A percentile compares a stretch with the other conserved stretches of the same genome.
These are phyloP conservation scores for Phytophthora pistaciae DNA, from an alignment of 352 stramenopile species.

Conservation along the genomic window DNA sequence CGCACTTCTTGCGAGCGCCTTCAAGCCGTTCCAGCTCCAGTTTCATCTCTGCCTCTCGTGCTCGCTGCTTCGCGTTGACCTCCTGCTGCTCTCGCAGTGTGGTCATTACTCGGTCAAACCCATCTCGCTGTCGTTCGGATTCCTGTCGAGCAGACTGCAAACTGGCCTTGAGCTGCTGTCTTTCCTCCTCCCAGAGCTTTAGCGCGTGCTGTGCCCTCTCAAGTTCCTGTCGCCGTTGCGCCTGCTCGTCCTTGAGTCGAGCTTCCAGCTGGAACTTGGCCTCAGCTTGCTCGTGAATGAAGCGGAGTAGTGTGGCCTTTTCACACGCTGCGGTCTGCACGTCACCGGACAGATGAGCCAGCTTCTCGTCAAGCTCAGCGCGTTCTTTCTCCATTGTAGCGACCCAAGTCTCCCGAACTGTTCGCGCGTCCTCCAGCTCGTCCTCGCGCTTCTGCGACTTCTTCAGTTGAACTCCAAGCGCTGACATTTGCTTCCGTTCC, in stretches of 20 bases:
- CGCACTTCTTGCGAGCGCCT: slow-evolving; percentile 37
- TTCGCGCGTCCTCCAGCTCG: slow-evolving; percentile 61
- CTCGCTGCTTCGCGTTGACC: slow-evolving; percentile 38
- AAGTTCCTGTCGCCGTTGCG: slow-evolving; percentile 44
- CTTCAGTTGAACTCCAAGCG: slow-evolving; percentile 44
- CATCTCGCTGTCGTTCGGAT: slow-evolving; percentile 36
- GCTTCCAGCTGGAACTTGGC: slow-evolving; percentile 72
- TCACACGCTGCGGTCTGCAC: slow-evolving; percentile 71
- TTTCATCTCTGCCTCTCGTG: slow-evolving; percentile 44
- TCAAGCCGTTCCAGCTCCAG: slow-evolving; percentile 45
- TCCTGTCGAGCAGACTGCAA: slow-evolving; percentile 43
- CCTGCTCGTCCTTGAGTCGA: slow-evolving; percentile 56
- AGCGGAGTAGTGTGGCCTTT: slow-evolving; percentile 78
- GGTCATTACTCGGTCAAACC: slow-evolving; percentile 36
- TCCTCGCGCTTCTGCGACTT: slow-evolving; percentile 39
- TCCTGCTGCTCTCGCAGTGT: slow-evolving; percentile 49
- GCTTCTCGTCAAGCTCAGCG: slow-evolving; percentile 49
- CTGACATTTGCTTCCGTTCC: slow-evolving; percentile 54
- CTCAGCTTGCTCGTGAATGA: slow-evolving; percentile 80
- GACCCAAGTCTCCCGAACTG: slow-evolving; percentile 59
- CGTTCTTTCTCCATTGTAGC: slow-evolving; percentile 69
- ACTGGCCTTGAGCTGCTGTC: slow-evolving; percentile 43
- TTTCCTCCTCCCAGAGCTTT: slow-evolving; percentile 55
- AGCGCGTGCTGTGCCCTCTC: slow-evolving; percentile 46
- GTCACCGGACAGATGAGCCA: slow-evolving; percentile 50